phyloP scores from a whole-genome alignment of 2,329 filamentous ascomycete genomes.

The Arthrobotrys megalospora region DNA sequence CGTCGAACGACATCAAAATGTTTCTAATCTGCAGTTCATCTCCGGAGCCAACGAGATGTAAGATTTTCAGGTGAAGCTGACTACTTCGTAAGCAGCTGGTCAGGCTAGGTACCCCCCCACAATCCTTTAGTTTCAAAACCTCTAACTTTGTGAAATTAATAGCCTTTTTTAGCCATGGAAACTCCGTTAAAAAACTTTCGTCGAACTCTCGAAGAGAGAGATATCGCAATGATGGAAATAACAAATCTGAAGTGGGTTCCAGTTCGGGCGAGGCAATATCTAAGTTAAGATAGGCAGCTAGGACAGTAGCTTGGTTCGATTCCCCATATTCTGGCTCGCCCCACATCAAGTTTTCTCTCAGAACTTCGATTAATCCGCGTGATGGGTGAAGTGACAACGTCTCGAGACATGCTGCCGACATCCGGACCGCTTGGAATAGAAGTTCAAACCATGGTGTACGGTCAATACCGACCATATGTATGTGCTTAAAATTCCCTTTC shows the following conservation, averaged over 20 bases:
- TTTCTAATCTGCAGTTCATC: neutral
- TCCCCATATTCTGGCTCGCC: neutral
- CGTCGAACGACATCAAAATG: neutral
- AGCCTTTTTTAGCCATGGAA: neutral
- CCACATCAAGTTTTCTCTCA: neutral
- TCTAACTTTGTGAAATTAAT: slow-evolving; percentile 6
- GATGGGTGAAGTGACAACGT: neutral
- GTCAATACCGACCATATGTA: neutral
- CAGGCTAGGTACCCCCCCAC: neutral
- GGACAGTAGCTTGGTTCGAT: too few species aligned
- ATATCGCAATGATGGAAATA: slow-evolving; percentile 4
- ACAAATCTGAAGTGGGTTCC: neutral
- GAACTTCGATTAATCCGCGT: too few species aligned
- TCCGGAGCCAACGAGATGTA: neutral
- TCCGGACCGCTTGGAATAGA: neutral
- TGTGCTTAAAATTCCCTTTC: neutral
- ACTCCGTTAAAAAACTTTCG: neutral
- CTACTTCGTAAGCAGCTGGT: neutral
- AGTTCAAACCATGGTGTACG: neutral
- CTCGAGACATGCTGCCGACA: neutral
- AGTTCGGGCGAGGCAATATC: neutral
- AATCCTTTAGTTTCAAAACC: neutral
- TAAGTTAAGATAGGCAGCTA: neutral
- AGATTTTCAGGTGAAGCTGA: neutral
- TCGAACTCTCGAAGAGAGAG: neutral